phyloP scores from a whole-genome alignment of 306 rosid species.

The Notholithocarpus densiflorus region DNA sequence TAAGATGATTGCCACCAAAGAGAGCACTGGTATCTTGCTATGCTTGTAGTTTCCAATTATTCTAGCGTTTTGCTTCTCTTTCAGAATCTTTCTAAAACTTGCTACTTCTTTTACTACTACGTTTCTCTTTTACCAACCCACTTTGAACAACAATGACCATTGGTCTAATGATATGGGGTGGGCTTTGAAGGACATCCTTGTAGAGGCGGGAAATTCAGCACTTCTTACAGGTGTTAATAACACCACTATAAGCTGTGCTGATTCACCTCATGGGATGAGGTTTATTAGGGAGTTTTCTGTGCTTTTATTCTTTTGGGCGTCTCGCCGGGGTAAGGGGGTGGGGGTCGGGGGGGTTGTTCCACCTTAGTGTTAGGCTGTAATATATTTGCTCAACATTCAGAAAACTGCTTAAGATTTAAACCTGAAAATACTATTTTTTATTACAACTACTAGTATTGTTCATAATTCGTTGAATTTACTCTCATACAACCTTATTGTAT shows the following conservation, averaged over 20 bases:
- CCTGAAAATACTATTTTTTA: neutral
- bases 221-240: too few relatives aligned
- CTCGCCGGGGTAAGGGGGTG: neutral
- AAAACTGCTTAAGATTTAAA: neutral
- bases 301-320: neutral
- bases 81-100: neutral
- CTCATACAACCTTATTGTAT: slow-evolving; percentile 1
- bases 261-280: too few relatives aligned
- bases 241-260: too few relatives aligned
- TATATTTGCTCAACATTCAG: neutral
- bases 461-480: neutral
- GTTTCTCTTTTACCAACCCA: neutral
- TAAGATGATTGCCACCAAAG: slow-evolving; percentile 41
- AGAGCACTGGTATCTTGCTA: slow-evolving; percentile 37
- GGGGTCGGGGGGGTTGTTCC: neutral
- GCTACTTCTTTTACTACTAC: neutral
- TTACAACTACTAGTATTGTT: neutral
- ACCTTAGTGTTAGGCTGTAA: neutral
- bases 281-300: too few relatives aligned
- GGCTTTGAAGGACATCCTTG: too few relatives aligned
- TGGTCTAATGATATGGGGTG: too few relatives aligned
- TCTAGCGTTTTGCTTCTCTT: neutral
- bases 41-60: slow-evolving; percentile 3
- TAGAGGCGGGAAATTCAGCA: too few relatives aligned
- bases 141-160: neutral